Evolutionary conservation across 345 rosid genomes (phyloP).

Genomic region (Gossypium thurberi): DNA sequence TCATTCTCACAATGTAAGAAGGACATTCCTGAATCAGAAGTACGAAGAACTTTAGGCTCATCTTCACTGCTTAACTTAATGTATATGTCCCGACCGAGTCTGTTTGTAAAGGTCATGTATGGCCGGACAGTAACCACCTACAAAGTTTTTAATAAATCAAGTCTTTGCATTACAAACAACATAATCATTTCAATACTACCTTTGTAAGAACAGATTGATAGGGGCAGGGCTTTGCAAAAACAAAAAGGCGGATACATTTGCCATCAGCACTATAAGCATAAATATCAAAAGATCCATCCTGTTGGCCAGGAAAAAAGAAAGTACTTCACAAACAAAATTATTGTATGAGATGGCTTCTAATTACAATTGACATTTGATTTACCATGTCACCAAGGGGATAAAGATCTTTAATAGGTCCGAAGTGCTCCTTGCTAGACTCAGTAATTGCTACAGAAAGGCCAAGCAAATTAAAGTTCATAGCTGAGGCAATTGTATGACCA

Average conservation of each 20-base stretch:
- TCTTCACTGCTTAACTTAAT: conserved; percentile 63
- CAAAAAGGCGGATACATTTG: conserved; percentile 67
- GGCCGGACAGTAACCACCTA: conserved; percentile 87
- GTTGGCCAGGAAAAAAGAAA: conserved; percentile 15
- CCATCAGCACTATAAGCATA: conserved; percentile 66
- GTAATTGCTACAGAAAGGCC: conserved; percentile 67
- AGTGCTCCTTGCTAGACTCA: conserved; percentile 39
- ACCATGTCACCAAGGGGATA: conserved; percentile 93
- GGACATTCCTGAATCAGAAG: conserved; percentile 74
- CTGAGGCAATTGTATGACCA: conserved; percentile 86
- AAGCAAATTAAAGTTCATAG: conserved; percentile 62
- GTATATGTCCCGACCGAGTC: conserved; percentile 69
- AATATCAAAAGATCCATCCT: conserved; percentile 93
- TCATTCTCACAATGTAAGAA: conserved; percentile 44
- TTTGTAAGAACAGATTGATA: conserved; percentile 83
- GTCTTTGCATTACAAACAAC: conserved; percentile 2
- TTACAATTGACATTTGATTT: conserved; percentile 11
- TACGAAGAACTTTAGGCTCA: conserved; percentile 68
- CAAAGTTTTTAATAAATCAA: conserved; percentile 9
- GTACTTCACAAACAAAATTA: not conserved
- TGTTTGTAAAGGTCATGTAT: conserved; percentile 87
- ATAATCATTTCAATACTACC: conserved; percentile 31
- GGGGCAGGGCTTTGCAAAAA: conserved; percentile 71
- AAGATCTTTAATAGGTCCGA: conserved; percentile 78
- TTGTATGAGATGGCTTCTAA: not conserved